These are phyloP conservation scores for Debaryomycetaceae sp. DNA, from an alignment of 1,139 yeast species.

Conservation along the genomic window DNA sequence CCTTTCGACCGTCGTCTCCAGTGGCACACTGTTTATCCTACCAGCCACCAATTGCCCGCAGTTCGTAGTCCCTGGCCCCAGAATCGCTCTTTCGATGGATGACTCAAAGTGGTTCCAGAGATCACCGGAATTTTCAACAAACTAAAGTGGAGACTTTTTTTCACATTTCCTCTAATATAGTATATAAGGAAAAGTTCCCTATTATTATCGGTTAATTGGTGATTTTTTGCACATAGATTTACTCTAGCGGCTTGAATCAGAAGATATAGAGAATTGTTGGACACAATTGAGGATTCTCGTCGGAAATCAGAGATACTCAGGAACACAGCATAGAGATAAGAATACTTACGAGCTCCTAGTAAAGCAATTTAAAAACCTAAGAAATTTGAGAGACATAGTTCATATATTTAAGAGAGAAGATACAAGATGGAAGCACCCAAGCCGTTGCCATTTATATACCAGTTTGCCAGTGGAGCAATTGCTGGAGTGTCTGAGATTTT, in stretches of 20 bases:
- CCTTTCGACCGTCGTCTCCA: not conserved
- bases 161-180: not conserved
- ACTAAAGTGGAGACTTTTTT: not conserved
- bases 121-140: not conserved
- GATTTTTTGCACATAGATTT: not conserved
- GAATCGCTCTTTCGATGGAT: not conserved
- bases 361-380: too few relatives aligned
- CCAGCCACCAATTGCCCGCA: not conserved
- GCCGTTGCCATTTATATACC: conserved; percentile 80
- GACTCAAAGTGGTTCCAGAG: not conserved
- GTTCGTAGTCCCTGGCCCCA: not conserved
- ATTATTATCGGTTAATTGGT: not conserved
- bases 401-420: not conserved
- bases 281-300: not conserved
- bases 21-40: too few relatives aligned
- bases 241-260: not conserved
- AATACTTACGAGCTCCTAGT: too few relatives aligned
- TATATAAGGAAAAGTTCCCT: not conserved
- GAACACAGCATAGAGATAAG: too few relatives aligned
- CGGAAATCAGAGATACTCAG: too few relatives aligned
- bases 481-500: conserved; percentile 98
- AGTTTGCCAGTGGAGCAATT: conserved; percentile 90
- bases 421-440: conserved; percentile 17
- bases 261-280: not conserved
- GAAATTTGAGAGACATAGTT: too few relatives aligned